Base-by-base conservation (phyloP, 2,329 filamentous ascomycete species). In the Salinomyces thailandicus region DNA sequence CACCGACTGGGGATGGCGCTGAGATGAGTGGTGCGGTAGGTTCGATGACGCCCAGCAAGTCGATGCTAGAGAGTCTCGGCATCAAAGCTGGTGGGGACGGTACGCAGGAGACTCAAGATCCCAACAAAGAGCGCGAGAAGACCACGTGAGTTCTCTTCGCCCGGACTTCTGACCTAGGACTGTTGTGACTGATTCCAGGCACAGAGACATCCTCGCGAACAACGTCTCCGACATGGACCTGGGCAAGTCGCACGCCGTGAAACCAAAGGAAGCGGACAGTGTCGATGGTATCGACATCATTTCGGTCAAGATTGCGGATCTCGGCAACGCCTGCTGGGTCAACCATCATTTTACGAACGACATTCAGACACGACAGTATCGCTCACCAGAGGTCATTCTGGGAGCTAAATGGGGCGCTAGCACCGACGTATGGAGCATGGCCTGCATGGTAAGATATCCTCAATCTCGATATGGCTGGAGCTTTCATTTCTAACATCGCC, bases 381-480 rank as follows among this genome's bases (percentile, higher is more conserved):
- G 91, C 39, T 96, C 91, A 1, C 91, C 91, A 1, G 91, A 98
- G 63, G 91, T 98, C 38, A 96, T 98, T 42, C 68, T 98, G 14
- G 91, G 91, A 26, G 78, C 86, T 3, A 96, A 96, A 68, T 98
- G 91, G 91, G 91, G 91, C 49, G 91, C 91, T n/a, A 96, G 89
- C 58, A 96, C 91, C 2, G 91, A 98, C 62, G 84, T 96, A 5
- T 98, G 91, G 91, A 96, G 89, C 64, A 98, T 98, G 91, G 87
- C 91, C 41, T 84, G 84, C 49, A 98, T 98, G 91, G 91, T 96
- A 72, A 53, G 77, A 57, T 33, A 15, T 24, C 20, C 7, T n/a
- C n/a, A n/a, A n/a, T n/a, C n/a, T n/a, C n/a, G 20, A n/a, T 15
- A 35, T 14, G 18, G 18, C 5, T 12, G 18, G n/a, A 24, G 7